These are phyloP conservation scores for Cryptosporidium sp. DNA, from an alignment of 169 alveolate species.

Conservation along the genomic window DNA sequence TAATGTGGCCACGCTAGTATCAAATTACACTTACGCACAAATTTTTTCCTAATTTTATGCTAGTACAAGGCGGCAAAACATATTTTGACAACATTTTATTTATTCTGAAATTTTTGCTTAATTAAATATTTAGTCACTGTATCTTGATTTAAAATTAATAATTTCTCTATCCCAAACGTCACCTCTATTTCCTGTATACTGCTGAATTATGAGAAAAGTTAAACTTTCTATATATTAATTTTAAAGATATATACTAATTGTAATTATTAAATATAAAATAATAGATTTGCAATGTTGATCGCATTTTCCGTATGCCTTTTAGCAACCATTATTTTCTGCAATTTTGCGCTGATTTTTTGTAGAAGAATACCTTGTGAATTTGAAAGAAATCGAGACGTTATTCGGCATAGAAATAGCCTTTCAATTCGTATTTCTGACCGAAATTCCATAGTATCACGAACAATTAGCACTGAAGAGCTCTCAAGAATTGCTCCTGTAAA, in stretches of 20 bases:
- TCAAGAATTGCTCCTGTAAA: conserved; percentile 36
- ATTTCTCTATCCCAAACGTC: conserved; percentile 26
- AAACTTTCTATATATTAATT: background rate
- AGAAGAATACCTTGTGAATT: conserved; percentile 44
- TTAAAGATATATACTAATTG: background rate
- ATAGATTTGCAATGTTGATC: conserved; percentile 28
- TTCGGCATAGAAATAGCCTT: background rate
- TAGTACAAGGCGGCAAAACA: conserved; percentile 21
- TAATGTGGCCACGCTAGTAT: conserved; percentile 12
- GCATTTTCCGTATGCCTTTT: conserved; percentile 50
- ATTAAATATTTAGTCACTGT: background rate
- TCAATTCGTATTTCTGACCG: background rate
- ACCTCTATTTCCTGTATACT: background rate
- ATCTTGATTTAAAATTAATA: background rate
- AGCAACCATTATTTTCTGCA: conserved; percentile 33
- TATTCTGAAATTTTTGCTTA: background rate
- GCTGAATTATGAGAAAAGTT: background rate
- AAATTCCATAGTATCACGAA: conserved; percentile 9
- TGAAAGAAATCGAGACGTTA: background rate
- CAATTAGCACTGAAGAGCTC: conserved; percentile 17
- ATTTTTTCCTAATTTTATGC: background rate
- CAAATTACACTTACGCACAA: conserved; percentile 25
- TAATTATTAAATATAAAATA: background rate
- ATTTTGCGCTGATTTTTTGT: conserved; percentile 47
- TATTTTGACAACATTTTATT: background rate